These are phyloP conservation scores for Colletotrichum theobromicola DNA, from an alignment of 2,329 filamentous ascomycete genomes.

Conservation along the genomic window DNA sequence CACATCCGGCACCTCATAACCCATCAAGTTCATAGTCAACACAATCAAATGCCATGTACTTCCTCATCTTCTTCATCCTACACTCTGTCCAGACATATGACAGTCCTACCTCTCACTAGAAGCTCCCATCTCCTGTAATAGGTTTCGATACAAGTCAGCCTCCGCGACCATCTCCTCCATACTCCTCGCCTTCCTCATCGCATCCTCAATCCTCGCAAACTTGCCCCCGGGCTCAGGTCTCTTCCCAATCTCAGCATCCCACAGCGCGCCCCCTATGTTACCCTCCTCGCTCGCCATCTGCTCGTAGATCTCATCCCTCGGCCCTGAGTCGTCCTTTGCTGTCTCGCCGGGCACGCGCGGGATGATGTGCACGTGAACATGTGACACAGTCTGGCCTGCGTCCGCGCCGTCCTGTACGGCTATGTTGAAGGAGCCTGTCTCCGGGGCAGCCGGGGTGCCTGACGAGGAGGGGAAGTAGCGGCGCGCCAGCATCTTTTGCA, in stretches of 20 bases:
- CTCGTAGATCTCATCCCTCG: slow-evolving; percentile 78
- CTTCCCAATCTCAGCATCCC: slow-evolving; percentile 47
- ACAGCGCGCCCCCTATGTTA: slow-evolving; percentile 76
- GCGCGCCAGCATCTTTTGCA: slow-evolving; percentile 75
- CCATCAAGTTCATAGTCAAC: background rate
- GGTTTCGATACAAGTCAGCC: slow-evolving; percentile 68
- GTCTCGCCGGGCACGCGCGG: slow-evolving; percentile 68
- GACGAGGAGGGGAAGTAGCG: slow-evolving; percentile 50
- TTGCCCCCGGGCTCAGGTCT: slow-evolving; percentile 56
- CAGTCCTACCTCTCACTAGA: background rate
- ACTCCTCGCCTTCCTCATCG: slow-evolving; percentile 68
- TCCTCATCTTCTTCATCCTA: background rate
- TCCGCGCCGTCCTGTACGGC: slow-evolving; percentile 92
- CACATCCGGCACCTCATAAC: background rate
- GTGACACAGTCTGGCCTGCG: slow-evolving; percentile 91
- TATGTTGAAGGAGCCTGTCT: slow-evolving; percentile 83
- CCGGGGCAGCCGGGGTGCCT: slow-evolving; percentile 53
- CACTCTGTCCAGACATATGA: background rate
- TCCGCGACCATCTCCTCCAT: slow-evolving; percentile 82
- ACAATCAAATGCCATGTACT: background rate
- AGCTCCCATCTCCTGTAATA: slow-evolving; percentile 48
- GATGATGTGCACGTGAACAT: slow-evolving; percentile 93
- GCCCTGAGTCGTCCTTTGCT: slow-evolving; percentile 43
- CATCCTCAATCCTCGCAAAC: slow-evolving; percentile 76
- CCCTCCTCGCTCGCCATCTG: slow-evolving; percentile 85